Evolutionary conservation across 768 basidiomycete genomes (phyloP).

Genomic region (Pleurotus giganteus): DNA sequence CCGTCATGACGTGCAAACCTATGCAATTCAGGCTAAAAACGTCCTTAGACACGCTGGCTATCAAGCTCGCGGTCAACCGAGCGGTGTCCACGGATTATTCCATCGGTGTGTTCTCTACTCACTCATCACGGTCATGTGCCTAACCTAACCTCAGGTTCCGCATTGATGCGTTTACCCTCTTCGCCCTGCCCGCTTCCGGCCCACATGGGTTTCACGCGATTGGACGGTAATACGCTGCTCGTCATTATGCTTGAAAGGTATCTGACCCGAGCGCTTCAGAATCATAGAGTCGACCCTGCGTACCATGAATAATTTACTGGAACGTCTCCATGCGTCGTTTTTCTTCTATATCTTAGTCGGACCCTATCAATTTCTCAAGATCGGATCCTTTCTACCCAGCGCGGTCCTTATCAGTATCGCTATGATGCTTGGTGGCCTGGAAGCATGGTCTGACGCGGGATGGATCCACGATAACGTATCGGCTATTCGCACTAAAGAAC

Average conservation of each 20-base stretch:
- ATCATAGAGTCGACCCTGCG: conserved; percentile 85
- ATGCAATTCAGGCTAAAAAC: conserved; percentile 61
- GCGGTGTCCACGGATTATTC: conserved; percentile 87
- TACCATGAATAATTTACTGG: conserved; percentile 90
- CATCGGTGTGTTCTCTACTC: conserved; percentile 57
- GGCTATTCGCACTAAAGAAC: conserved; percentile 16
- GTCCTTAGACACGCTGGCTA: conserved; percentile 68
- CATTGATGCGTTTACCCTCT: conserved; percentile 92
- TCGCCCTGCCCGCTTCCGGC: conserved; percentile 81
- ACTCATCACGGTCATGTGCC: not conserved
- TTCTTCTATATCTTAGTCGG: conserved; percentile 88
- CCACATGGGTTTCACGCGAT: conserved; percentile 96
- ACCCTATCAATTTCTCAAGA: conserved; percentile 72
- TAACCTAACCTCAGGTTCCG: conserved; percentile 61
- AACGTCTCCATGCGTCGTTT: conserved; percentile 95
- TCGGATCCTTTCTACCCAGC: conserved; percentile 88
- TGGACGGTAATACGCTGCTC: conserved; percentile 60
- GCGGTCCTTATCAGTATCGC: conserved; percentile 81
- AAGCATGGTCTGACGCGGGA: conserved; percentile 65
- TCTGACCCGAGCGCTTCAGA: conserved; percentile 35
- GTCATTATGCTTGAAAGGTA: not conserved
- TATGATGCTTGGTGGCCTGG: conserved; percentile 82
- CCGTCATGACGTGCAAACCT: conserved; percentile 43
- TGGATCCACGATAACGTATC: conserved; percentile 37
- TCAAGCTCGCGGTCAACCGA: conserved; percentile 76